Evolutionary conservation across 768 basidiomycete genomes (phyloP).

Genomic region (Russula foetens): DNA sequence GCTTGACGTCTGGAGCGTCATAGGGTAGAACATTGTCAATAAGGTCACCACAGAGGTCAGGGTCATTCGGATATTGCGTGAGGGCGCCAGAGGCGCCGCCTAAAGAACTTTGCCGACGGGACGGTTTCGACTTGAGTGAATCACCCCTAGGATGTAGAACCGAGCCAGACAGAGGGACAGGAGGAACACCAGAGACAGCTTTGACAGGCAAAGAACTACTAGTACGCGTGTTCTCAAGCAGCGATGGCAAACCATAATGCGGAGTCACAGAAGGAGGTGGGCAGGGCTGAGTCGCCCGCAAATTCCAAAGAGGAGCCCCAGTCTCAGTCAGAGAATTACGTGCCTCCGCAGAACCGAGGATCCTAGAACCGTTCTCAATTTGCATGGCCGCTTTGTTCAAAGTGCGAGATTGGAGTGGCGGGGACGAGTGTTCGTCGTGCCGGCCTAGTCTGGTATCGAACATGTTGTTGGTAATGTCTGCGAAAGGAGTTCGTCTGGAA

Average conservation of each 20-base stretch:
- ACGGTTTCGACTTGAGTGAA: neutral
- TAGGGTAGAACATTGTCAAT: neutral
- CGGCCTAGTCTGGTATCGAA: neutral
- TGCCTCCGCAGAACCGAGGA: neutral
- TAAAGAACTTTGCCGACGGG: neutral
- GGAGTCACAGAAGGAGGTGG: neutral
- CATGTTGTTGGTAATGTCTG: conserved; percentile 17
- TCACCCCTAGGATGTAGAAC: neutral
- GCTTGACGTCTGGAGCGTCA: neutral
- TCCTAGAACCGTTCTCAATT: neutral
- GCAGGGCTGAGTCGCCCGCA: neutral
- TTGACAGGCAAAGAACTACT: neutral
- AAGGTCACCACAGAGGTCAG: neutral
- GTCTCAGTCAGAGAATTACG: neutral
- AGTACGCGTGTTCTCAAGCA: neutral
- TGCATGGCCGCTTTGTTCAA: neutral
- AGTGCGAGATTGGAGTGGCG: neutral
- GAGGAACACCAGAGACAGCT: neutral
- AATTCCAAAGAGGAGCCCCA: neutral
- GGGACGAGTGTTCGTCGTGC: neutral
- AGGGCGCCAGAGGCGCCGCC: neutral
- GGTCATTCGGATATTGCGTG: neutral
- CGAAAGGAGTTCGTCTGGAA: conserved; percentile 6
- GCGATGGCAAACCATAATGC: neutral
- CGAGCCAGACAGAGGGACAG: neutral